These are phyloP conservation scores for Russula virescens DNA, from an alignment of 768 basidiomycete species.

Conservation along the genomic window DNA sequence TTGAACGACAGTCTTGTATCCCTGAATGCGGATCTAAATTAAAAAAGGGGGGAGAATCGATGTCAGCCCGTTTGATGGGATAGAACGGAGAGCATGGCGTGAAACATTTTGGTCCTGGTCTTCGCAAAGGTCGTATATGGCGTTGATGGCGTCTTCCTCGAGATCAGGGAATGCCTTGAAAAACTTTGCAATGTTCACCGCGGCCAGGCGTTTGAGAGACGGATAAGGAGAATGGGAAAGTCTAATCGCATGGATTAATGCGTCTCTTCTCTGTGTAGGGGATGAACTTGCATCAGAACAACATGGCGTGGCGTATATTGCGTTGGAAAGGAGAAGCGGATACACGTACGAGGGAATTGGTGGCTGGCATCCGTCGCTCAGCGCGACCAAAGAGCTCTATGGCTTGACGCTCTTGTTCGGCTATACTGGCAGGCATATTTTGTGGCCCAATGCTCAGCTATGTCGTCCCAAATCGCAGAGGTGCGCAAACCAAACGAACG, in stretches of 20 bases:
- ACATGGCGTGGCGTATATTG: neutral
- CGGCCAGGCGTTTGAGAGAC: conserved; percentile 50
- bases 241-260: conserved; percentile 48
- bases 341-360: conserved; percentile 36
- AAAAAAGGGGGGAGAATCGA: neutral
- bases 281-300: neutral
- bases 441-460: no score
- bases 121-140: conserved; percentile 75
- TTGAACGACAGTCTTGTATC: conserved; percentile 55
- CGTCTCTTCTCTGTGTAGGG: conserved; percentile 42
- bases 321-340: neutral
- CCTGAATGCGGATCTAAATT: conserved; percentile 58
- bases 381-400: conserved; percentile 42
- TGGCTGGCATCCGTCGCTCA: conserved; percentile 35
- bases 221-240: conserved; percentile 45
- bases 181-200: conserved; percentile 49
- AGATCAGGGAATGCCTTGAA: conserved; percentile 64
- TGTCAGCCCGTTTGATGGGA: neutral
- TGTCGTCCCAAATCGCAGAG: no score
- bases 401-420: conserved; percentile 37
- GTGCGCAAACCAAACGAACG: no score
- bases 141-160: conserved; percentile 71
- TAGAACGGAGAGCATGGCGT: conserved; percentile 16
- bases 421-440: conserved; percentile 14
- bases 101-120: conserved; percentile 52